A percentile compares a stretch with the other conserved stretches of the same genome.
Evolutionary conservation across 345 rosid genomes (phyloP).

Genomic region (Excoecaria cochinchinensis): DNA sequence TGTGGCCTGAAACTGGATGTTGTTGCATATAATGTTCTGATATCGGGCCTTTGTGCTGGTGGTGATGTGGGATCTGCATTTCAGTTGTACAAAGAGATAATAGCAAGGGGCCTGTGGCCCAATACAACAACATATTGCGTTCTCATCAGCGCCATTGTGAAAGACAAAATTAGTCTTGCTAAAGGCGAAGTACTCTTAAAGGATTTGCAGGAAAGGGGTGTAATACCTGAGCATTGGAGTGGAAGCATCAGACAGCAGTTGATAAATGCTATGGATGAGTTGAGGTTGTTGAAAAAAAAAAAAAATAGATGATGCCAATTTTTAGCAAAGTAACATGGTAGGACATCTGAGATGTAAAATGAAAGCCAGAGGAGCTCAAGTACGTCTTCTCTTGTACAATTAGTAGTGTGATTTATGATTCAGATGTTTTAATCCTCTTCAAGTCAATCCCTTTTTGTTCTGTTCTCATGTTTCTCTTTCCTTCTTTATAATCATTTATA

Average conservation of each 20-base stretch:
- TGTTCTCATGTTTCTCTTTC: neutral
- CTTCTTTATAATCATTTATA: neutral
- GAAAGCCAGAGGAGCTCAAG: constrained; percentile 1
- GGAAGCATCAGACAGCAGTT: constrained; percentile 38
- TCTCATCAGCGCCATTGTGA: constrained; percentile 52
- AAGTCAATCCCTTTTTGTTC: constrained; percentile 3
- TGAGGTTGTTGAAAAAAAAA: constrained; percentile 46
- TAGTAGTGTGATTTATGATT: neutral
- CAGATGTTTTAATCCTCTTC: constrained; percentile 4
- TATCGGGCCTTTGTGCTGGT: constrained; percentile 58
- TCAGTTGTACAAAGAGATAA: constrained; percentile 75
- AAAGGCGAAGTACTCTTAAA: constrained; percentile 46
- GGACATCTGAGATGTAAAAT: neutral
- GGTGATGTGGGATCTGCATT: constrained; percentile 54
- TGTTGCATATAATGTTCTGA: constrained; percentile 70
- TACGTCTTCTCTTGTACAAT: neutral
- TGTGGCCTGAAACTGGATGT: constrained; percentile 65
- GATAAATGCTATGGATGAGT: constrained; percentile 41
- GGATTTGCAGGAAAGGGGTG: constrained; percentile 61
- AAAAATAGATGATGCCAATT: constrained; percentile 35
- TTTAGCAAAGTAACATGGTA: neutral
- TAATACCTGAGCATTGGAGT: constrained; percentile 39
- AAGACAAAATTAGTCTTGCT: constrained; percentile 19
- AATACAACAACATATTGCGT: constrained; percentile 57
- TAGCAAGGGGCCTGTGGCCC: constrained; percentile 57